Evolutionary conservation across 169 alveolate species (phyloP).

Genomic region (Theileria orientalis): DNA sequence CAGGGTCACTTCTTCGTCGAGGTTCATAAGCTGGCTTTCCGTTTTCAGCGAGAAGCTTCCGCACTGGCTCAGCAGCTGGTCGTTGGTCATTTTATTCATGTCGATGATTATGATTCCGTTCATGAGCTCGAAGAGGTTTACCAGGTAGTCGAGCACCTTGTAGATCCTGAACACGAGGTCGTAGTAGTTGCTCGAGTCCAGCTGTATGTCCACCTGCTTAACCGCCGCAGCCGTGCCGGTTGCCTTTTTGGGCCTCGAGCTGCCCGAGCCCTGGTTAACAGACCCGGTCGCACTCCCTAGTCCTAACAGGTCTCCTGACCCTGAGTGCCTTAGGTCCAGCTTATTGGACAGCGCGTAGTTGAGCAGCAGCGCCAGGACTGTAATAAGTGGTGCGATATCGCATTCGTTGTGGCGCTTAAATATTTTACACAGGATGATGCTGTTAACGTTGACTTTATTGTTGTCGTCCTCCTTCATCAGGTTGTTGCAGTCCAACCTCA

Average conservation of each 20-base stretch:
- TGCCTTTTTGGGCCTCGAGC: no score
- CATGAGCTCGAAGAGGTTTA: constrained; percentile 29
- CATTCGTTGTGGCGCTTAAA: constrained; percentile 38
- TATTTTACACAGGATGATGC: constrained; percentile 37
- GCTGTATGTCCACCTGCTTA: background rate
- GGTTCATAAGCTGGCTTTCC: constrained; percentile 27
- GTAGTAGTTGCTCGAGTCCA: background rate
- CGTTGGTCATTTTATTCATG: constrained; percentile 40
- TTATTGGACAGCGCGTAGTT: background rate
- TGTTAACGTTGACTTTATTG: constrained; percentile 26
- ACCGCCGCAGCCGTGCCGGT: no score
- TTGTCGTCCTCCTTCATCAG: background rate
- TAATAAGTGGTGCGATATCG: constrained; percentile 41
- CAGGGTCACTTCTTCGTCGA: constrained; percentile 31
- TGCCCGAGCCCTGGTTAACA: background rate
- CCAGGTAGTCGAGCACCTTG: constrained; percentile 35
- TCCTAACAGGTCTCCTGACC: background rate
- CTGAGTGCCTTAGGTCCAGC: background rate
- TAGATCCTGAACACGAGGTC: constrained; percentile 21
- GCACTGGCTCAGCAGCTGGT: constrained; percentile 51
- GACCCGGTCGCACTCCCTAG: no score
- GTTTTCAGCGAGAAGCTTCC: constrained; percentile 44
- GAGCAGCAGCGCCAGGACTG: constrained; percentile 1
- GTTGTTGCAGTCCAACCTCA: background rate
- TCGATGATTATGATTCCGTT: constrained; percentile 26